Base-by-base conservation (phyloP, 306 rosid species). In the Medicago ruthenica region DNA sequence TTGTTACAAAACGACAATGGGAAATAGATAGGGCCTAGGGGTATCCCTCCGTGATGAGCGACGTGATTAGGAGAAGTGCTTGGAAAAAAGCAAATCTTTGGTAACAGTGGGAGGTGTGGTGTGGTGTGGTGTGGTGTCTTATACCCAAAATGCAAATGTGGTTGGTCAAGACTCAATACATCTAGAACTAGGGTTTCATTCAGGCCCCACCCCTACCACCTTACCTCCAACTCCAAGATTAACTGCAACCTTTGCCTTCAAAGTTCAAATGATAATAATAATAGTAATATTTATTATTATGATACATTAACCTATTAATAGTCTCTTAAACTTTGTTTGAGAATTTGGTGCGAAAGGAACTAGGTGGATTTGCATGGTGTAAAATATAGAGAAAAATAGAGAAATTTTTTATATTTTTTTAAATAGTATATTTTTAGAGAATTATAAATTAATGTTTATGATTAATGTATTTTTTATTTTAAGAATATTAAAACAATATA, bases 11-110 rank as follows among this genome's bases (percentile, higher is more conserved):
- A 79, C 48, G 81, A 82, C 79, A 83, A 48, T 11, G n/a, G 54
- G 8, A 72, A 66, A 60, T 4, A 15, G 31, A 60, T 4, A 18
- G n/a, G n/a, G n/a, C n/a, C n/a, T n/a, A n/a, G 10, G 31, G 13
- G 57, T 57, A 57, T 9, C 60, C 64, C 31, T 37, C 85, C 88
- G 88, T 78, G 81, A 85, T 85, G 17, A 74, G 88, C 85, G 88
- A 81, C 76, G 81, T 67, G 75, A 84, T 74, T 58, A 69, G 36
- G 82, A 76, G 12, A 21, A 73, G 71, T 68, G 83, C 68, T 76
- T 67, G 50, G 80, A 54, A 24, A 80, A 84, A 84, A 24, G 81
- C 50, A 71, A 73, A 68, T 75, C 51, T 37, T 41, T 70, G 75
- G 42, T 74, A 14, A 81, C 21, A 74, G 86, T 70, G 83, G 71